A percentile compares a stretch with the other conserved stretches of the same genome.
Evolutionary conservation across 1,139 yeast genomes (phyloP).

Genomic region (Eremothecium cymbalariae): DNA sequence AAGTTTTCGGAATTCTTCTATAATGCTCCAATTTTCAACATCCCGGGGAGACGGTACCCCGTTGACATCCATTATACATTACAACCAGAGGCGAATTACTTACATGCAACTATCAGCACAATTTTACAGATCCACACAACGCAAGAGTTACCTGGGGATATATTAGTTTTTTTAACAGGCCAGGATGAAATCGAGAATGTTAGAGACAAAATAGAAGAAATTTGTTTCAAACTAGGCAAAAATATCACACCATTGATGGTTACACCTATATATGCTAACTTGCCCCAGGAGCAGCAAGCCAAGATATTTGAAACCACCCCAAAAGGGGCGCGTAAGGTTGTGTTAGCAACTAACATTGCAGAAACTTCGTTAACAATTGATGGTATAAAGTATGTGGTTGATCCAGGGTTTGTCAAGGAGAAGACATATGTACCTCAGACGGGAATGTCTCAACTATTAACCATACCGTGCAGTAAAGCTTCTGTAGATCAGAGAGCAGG

Average conservation of each 20-base stretch:
- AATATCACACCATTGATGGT: slow-evolving; percentile 58
- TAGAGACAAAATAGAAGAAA: slow-evolving; percentile 63
- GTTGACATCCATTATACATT: slow-evolving; percentile 81
- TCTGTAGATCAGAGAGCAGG: slow-evolving; percentile 98
- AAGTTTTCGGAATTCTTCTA: slow-evolving; percentile 75
- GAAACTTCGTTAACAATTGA: slow-evolving; percentile 94
- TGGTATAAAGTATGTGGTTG: slow-evolving; percentile 82
- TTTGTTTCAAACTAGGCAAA: slow-evolving; percentile 54
- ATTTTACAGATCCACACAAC: slow-evolving; percentile 75
- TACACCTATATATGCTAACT: slow-evolving; percentile 85
- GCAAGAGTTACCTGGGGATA: slow-evolving; percentile 64
- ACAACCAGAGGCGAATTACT: slow-evolving; percentile 82
- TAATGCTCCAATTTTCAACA: slow-evolving; percentile 75
- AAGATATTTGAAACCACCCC: slow-evolving; percentile 85
- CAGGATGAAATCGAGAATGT: slow-evolving; percentile 88
- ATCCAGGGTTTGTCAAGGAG: slow-evolving; percentile 89
- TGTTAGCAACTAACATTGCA: slow-evolving; percentile 91
- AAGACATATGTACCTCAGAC: slow-evolving; percentile 72
- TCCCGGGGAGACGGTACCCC: slow-evolving; percentile 85
- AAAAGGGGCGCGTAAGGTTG: slow-evolving; percentile 69
- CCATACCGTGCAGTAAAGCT: slow-evolving; percentile 83
- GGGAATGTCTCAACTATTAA: slow-evolving; percentile 83
- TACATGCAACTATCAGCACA: slow-evolving; percentile 81
- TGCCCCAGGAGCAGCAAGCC: slow-evolving; percentile 77
- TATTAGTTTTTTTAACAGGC: slow-evolving; percentile 85